phyloP scores from a whole-genome alignment of 202 grass and related monocot species.

The Tripidium arundinaceum region DNA sequence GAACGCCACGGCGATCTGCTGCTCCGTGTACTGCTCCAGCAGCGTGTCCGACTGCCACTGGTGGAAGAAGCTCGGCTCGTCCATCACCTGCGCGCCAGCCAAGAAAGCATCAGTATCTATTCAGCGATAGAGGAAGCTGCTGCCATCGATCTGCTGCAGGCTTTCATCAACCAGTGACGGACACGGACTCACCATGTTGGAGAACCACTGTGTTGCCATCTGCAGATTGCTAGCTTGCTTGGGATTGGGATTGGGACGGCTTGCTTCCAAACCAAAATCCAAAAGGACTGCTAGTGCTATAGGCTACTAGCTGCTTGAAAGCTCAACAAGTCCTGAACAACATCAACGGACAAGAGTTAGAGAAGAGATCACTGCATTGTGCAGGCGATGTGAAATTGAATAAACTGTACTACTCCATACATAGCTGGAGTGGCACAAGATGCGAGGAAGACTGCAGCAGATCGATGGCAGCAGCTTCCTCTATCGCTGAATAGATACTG shows the following conservation, averaged over 20 bases:
- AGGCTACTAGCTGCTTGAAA: slow-evolving; percentile 4
- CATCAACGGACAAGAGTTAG: neutral
- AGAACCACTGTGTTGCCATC: slow-evolving; percentile 76
- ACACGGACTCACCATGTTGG: slow-evolving; percentile 59
- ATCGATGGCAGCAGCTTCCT: no score
- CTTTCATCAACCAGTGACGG: no score
- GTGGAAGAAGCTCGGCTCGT: slow-evolving; percentile 80
- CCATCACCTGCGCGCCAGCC: slow-evolving; percentile 43
- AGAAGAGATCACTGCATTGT: neutral
- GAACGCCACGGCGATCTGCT: slow-evolving; percentile 75
- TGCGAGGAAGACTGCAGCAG: neutral
- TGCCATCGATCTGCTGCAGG: no score
- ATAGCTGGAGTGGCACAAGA: neutral
- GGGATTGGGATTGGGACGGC: neutral
- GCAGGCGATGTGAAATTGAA: neutral
- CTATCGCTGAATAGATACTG: no score
- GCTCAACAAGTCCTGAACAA: slow-evolving; percentile 22
- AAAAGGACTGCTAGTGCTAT: slow-evolving; percentile 19
- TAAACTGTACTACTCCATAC: neutral
- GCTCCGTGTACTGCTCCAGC: slow-evolving; percentile 73
- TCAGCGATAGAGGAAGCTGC: no score
- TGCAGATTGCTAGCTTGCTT: slow-evolving; percentile 20
- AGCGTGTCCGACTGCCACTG: slow-evolving; percentile 74
- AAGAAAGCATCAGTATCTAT: neutral
- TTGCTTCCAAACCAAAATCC: slow-evolving; percentile 19